Evolutionary conservation across 768 basidiomycete genomes (phyloP).

Genomic region (Chalciporus chontae): DNA sequence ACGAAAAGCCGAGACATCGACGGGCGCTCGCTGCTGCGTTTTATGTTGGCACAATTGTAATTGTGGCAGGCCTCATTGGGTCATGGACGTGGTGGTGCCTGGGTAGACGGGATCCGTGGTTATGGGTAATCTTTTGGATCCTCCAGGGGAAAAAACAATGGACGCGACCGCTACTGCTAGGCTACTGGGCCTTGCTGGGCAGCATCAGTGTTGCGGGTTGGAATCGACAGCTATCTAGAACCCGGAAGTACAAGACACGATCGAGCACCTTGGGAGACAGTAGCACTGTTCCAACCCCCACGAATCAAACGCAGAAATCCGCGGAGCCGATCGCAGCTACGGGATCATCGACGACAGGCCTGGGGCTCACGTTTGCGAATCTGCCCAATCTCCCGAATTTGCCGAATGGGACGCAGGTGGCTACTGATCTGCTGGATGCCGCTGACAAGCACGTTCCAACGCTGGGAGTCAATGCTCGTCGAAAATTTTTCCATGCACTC

Average conservation of each 20-base stretch:
- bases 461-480: conserved; percentile 82
- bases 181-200: conserved; percentile 82
- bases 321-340: conserved; percentile 10
- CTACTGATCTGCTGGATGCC: conserved; percentile 68
- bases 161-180: conserved; percentile 73
- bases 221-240: conserved; percentile 85
- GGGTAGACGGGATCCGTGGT: conserved; percentile 77
- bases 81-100: conserved; percentile 92
- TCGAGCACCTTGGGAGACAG: conserved; percentile 33
- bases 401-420: conserved; percentile 59
- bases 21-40: conserved; percentile 83
- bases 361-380: conserved; percentile 38
- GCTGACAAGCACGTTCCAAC: conserved; percentile 90
- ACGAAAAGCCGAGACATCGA: conserved; percentile 79
- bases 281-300: conserved; percentile 26
- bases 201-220: conserved; percentile 89
- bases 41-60: conserved; percentile 69
- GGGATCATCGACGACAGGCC: conserved; percentile 20
- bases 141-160: conserved; percentile 73
- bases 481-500: conserved; percentile 96
- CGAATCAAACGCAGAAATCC: conserved; percentile 23
- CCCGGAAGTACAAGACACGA: conserved; percentile 60
- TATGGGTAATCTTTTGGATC: conserved; percentile 78
- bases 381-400: conserved; percentile 49
- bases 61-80: conserved; percentile 82